Base-by-base conservation (phyloP, 148 eudicot genomes). In the Pouteria glomerata region DNA sequence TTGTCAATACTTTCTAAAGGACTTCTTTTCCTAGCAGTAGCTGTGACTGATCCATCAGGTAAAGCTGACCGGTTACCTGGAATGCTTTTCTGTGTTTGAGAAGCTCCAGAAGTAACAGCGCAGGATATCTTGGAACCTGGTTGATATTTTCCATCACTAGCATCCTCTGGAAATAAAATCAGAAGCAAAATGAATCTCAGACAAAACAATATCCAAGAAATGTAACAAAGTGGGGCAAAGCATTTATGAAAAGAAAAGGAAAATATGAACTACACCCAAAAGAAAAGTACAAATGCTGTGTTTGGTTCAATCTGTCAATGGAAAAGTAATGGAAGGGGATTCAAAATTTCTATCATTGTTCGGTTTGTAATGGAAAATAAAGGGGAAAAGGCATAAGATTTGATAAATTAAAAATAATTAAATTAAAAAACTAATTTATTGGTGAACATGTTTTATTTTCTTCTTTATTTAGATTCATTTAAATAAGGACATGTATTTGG, bases 121-220 rank as follows among this genome's bases (percentile, higher is more conserved):
- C 70, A 63, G 35, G 83, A 74, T 30, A 68, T 76, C 72, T 55
- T 85, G 19, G 86, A 72, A 63, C 85, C 76, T 57, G 77, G 82
- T 52, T 84, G 85, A 77, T 76, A 79, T 30, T 80, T 78, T 24
- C 88, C 88, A 80, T 85, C 89, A 75, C 86, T 83, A 6, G 78
- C 87, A 77, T 83, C 82, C 74, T 89, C 98, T 89, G 88, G 70
- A 63, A 65, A 45, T 8, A 53, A 48, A 58, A 31, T 23, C 13
- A 64, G 27, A 52, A 68, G n/a, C 42, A 30, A 69, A 3, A 35
- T 21, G 21, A 52, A 65, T 37, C 26, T 39, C 16, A 6, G 57
- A 37, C 15, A 44, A 67, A 34, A 1, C 11, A 62, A 4, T 15
- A 64, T 24, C 68, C 19, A 7, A 11, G 14, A 63, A 63, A 41